These are phyloP conservation scores for Dalbergia cochinchinensis DNA, from an alignment of 306 rosid species.

Conservation along the genomic window DNA sequence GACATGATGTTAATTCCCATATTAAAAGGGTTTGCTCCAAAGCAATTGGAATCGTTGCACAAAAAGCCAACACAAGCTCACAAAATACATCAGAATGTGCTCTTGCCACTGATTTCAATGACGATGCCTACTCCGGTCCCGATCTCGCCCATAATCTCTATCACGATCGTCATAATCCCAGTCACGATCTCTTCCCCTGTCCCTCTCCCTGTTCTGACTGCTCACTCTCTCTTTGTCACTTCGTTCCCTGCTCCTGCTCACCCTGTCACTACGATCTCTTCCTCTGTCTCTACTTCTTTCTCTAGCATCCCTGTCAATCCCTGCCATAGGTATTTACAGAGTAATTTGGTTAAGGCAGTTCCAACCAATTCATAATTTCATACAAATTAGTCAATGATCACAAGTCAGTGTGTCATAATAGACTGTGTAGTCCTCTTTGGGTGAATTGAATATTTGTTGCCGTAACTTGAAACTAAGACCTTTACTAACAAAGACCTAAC, in stretches of 20 bases:
- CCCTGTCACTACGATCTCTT: slow-evolving; percentile 74
- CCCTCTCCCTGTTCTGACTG: slow-evolving; percentile 80
- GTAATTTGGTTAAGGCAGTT: slow-evolving; percentile 21
- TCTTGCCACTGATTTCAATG: slow-evolving; percentile 51
- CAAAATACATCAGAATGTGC: slow-evolving; percentile 39
- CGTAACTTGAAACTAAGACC: slow-evolving; percentile 16
- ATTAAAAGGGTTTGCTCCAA: slow-evolving; percentile 36
- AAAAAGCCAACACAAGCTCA: slow-evolving; percentile 34
- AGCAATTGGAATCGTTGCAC: slow-evolving; percentile 38
- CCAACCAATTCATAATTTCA: slow-evolving; percentile 39
- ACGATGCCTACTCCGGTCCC: slow-evolving; percentile 72
- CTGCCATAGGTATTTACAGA: slow-evolving; percentile 57
- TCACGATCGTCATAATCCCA: slow-evolving; percentile 73
- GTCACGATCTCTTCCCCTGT: slow-evolving; percentile 77
- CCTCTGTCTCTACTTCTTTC: slow-evolving; percentile 88
- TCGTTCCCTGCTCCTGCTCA: slow-evolving; percentile 70
- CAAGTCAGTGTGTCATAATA: not conserved
- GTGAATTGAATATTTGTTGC: not conserved
- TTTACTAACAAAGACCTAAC: not conserved
- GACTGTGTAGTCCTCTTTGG: not conserved
- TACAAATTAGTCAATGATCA: slow-evolving; percentile 5
- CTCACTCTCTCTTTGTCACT: slow-evolving; percentile 71
- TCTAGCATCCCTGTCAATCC: slow-evolving; percentile 79
- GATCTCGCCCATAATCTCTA: slow-evolving; percentile 81
- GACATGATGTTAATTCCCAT: slow-evolving; percentile 36